Evolutionary conservation across 2,329 filamentous ascomycete genomes (phyloP).

Genomic region (Scopulariopsis brevicaulis): DNA sequence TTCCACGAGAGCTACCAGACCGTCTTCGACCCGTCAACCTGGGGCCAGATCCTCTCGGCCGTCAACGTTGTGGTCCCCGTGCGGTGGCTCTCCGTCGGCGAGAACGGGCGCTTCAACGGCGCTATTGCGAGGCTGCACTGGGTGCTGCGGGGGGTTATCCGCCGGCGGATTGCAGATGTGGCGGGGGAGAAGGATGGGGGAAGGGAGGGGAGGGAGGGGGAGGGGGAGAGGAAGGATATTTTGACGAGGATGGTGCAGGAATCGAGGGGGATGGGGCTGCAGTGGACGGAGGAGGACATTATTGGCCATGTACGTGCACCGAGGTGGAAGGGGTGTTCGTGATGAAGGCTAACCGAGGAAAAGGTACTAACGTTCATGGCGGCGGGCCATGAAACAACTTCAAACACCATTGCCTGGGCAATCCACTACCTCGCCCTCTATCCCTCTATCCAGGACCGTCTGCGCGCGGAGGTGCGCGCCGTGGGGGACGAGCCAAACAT

Average conservation of each 20-base stretch:
- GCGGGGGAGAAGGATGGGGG: slow-evolving; percentile 4
- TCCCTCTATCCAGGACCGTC: slow-evolving; percentile 21
- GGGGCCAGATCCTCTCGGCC: slow-evolving; percentile 13
- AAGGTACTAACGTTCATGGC: slow-evolving; percentile 30
- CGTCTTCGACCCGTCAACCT: slow-evolving; percentile 12
- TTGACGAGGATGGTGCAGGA: slow-evolving; percentile 15
- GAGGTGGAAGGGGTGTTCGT: background rate
- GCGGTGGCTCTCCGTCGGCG: slow-evolving; percentile 22
- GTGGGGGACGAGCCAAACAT: slow-evolving; percentile 4
- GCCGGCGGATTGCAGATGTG: slow-evolving; percentile 12
- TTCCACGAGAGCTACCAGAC: slow-evolving; percentile 16
- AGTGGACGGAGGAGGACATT: slow-evolving; percentile 14
- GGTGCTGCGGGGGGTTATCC: slow-evolving; percentile 15
- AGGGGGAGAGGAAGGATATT: slow-evolving; percentile 1
- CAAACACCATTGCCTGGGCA: slow-evolving; percentile 26
- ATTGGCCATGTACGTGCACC: slow-evolving; percentile 3
- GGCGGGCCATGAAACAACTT: slow-evolving; percentile 32
- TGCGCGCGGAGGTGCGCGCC: slow-evolving; percentile 24
- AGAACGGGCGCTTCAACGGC: slow-evolving; percentile 21
- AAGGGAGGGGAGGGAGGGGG: slow-evolving; percentile 6
- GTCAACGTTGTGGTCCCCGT: slow-evolving; percentile 20
- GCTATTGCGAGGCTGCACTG: slow-evolving; percentile 17
- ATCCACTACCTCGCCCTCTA: slow-evolving; percentile 23
- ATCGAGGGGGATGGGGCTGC: slow-evolving; percentile 11
- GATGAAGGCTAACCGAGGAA: slow-evolving; percentile 12